These are phyloP conservation scores for Pterocarpus santalinus DNA, from an alignment of 306 rosid genomes.

Conservation along the genomic window DNA sequence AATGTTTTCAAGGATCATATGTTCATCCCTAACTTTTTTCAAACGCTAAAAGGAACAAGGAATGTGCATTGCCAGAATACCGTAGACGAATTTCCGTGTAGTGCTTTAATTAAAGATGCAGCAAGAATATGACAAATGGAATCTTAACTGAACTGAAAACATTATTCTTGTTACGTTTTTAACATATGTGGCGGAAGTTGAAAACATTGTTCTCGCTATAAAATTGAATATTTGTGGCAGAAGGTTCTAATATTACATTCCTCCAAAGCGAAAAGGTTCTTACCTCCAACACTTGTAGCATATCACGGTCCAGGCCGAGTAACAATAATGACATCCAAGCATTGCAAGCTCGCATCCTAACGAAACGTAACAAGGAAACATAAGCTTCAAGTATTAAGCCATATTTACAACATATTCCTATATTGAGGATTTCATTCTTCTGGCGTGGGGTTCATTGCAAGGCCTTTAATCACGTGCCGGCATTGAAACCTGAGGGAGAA, in stretches of 20 bases:
- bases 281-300: slow-evolving; percentile 32
- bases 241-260: slow-evolving; percentile 15
- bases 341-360: slow-evolving; percentile 22
- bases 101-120: too few species aligned
- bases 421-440: slow-evolving; percentile 65
- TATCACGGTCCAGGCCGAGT: background rate
- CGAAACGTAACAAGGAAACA: slow-evolving; percentile 15
- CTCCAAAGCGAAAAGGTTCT: slow-evolving; percentile 3
- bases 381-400: slow-evolving; percentile 28
- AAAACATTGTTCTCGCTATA: background rate
- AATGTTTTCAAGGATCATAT: too few species aligned
- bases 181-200: background rate
- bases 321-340: slow-evolving; percentile 29
- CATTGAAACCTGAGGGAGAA: slow-evolving; percentile 84
- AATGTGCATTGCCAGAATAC: too few species aligned
- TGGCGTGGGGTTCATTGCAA: slow-evolving; percentile 61
- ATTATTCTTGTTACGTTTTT: background rate
- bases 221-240: background rate
- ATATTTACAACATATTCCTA: slow-evolving; percentile 43
- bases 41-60: too few species aligned
- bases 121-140: background rate
- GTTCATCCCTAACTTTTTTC: too few species aligned
- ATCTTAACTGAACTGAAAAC: background rate
- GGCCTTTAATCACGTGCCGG: slow-evolving; percentile 88
- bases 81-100: too few species aligned